Evolutionary conservation across 169 alveolate genomes (phyloP).

Genomic region (Plasmodium billcollinsi): DNA sequence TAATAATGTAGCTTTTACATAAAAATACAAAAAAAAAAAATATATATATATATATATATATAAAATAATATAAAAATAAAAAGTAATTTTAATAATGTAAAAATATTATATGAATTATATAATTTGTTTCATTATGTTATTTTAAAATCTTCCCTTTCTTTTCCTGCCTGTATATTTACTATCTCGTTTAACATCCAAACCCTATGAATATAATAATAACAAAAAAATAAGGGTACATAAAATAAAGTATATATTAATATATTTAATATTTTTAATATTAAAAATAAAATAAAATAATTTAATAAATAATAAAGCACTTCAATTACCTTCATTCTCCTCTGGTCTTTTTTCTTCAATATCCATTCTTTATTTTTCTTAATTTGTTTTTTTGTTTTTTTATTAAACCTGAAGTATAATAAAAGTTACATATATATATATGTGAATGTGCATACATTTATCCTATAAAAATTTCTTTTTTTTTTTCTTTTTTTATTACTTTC

Average conservation of each 20-base stretch:
- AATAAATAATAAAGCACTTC: not conserved
- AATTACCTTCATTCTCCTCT: conserved; percentile 90
- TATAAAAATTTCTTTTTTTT: not conserved
- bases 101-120: not conserved
- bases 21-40: conserved; percentile 17
- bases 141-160: conserved; percentile 88
- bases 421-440: not conserved
- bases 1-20: not conserved
- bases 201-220: conserved; percentile 77
- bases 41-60: conserved; percentile 3
- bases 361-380: conserved; percentile 85
- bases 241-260: not conserved
- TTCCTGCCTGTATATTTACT: conserved; percentile 96
- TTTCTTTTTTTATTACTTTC: conserved; percentile 33
- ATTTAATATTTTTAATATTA: conserved; percentile 4
- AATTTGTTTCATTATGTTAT: not conserved
- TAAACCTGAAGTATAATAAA: conserved; percentile 22
- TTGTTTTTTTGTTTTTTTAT: conserved; percentile 77
- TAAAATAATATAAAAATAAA: not conserved
- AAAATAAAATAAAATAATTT: not conserved
- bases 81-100: not conserved
- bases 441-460: not conserved
- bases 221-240: conserved; percentile 11
- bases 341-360: conserved; percentile 94
- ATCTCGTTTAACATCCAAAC: conserved; percentile 94